Percentiles rank a stretch among this genome's conserved stretches.
Conservation (phyloP, 2,329 filamentous ascomycete species). For the Cladosporium sp. region DNA sequence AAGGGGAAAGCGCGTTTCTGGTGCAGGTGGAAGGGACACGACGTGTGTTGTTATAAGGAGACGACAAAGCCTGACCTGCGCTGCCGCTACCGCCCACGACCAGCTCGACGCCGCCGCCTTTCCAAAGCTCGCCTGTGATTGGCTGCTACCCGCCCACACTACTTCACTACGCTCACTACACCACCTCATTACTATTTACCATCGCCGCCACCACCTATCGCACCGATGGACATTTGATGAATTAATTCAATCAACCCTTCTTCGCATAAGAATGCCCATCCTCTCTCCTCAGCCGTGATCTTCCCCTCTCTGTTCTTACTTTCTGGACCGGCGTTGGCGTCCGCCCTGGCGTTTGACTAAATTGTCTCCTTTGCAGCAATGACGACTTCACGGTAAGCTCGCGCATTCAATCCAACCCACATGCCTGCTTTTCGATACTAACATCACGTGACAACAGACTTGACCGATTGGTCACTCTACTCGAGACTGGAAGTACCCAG, state of each 20-base stretch:
- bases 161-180: background rate
- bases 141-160: background rate
- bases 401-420: constrained; percentile 1
- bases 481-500: constrained; percentile 94
- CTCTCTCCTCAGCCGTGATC: background rate
- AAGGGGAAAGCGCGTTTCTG: background rate
- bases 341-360: constrained; percentile 13
- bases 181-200: no score
- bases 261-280: background rate
- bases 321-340: constrained; percentile 8
- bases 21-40: background rate
- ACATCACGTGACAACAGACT: constrained; percentile 29
- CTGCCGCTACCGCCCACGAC: background rate
- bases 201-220: background rate
- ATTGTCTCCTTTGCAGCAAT: constrained; percentile 11
- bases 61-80: background rate
- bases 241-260: background rate
- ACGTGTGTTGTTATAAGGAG: background rate
- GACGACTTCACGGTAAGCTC: constrained; percentile 23
- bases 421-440: constrained; percentile 1
- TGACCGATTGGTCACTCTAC: constrained; percentile 59
- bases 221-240: background rate
- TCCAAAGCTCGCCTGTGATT: background rate
- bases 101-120: background rate
- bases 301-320: constrained; percentile 13